These are phyloP conservation scores for Trametes polyzona DNA, from an alignment of 1,284 basidiomycete species.

Conservation along the genomic window DNA sequence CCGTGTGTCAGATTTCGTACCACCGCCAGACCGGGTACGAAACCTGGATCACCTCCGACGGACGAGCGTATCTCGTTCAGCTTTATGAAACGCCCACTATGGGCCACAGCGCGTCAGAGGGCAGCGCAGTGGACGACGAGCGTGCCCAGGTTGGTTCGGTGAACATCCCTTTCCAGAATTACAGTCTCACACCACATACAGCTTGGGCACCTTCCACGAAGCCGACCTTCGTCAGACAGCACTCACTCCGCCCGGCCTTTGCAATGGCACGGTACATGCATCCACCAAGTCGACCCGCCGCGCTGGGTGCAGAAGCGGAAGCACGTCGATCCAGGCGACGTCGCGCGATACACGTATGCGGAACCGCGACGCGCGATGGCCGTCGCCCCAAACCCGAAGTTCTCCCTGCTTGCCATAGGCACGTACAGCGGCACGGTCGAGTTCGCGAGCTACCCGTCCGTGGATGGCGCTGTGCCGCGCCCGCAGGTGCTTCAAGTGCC, in stretches of 20 bases:
- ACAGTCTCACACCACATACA: neutral
- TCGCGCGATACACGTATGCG: constrained; percentile 48
- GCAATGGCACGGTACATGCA: constrained; percentile 68
- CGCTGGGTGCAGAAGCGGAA: constrained; percentile 77
- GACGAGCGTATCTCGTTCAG: constrained; percentile 76
- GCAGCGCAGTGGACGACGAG: constrained; percentile 23
- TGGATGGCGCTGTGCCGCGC: constrained; percentile 54
- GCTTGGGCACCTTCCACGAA: constrained; percentile 9
- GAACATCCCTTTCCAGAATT: neutral
- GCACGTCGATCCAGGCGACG: constrained; percentile 51
- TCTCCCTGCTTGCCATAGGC: constrained; percentile 87
- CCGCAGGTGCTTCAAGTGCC: constrained; percentile 61
- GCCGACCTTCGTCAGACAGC: constrained; percentile 26
- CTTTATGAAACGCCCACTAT: constrained; percentile 40
- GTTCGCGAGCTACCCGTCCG: constrained; percentile 66
- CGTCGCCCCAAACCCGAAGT: constrained; percentile 80
- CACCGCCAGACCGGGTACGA: constrained; percentile 65
- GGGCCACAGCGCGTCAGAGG: constrained; percentile 18
- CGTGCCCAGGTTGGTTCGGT: constrained; percentile 8
- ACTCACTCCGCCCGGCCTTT: constrained; percentile 14
- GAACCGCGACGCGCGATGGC: constrained; percentile 68
- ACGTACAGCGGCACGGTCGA: constrained; percentile 70
- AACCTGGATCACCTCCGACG: constrained; percentile 83
- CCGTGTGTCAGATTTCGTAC: constrained; percentile 59
- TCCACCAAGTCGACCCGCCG: constrained; percentile 69